Conservation (phyloP, 768 basidiomycete species). For the Leccinellum rugosiceps region DNA sequence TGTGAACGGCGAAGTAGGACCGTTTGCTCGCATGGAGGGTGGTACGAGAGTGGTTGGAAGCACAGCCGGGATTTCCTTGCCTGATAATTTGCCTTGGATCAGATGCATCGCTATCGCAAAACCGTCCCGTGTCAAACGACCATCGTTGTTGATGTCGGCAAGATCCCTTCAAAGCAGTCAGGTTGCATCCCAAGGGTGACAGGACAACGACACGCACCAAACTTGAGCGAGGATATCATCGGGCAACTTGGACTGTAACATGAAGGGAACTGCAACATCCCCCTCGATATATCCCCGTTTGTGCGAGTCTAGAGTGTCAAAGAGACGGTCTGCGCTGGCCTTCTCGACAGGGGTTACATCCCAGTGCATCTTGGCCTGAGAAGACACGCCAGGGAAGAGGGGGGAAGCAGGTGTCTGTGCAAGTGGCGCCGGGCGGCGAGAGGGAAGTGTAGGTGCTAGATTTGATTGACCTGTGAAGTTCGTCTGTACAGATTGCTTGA, state of each 20-base stretch:
- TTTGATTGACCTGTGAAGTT: slow-evolving; percentile 42
- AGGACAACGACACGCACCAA: slow-evolving; percentile 56
- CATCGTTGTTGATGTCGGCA: slow-evolving; percentile 84
- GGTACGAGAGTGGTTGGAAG: slow-evolving; percentile 78
- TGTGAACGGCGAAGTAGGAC: slow-evolving; percentile 37
- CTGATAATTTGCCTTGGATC: slow-evolving; percentile 81
- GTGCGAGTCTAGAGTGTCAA: slow-evolving; percentile 74
- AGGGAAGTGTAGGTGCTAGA: slow-evolving; percentile 20
- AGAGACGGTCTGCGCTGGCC: slow-evolving; percentile 69
- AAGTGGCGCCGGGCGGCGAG: slow-evolving; percentile 19
- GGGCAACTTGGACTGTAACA: slow-evolving; percentile 83
- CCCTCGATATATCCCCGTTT: slow-evolving; percentile 84
- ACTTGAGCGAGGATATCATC: slow-evolving; percentile 84
- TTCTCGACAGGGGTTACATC: slow-evolving; percentile 84
- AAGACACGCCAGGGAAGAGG: slow-evolving; percentile 27
- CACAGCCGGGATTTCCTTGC: slow-evolving; percentile 68
- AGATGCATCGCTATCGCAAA: slow-evolving; percentile 96
- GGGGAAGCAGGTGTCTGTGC: slow-evolving; percentile 24
- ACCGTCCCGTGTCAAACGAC: slow-evolving; percentile 81
- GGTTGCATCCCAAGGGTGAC: not conserved
- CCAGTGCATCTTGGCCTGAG: slow-evolving; percentile 50
- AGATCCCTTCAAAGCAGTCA: slow-evolving; percentile 68
- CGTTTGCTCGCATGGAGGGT: slow-evolving; percentile 63
- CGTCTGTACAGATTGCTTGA: slow-evolving; percentile 63
- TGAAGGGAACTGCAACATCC: slow-evolving; percentile 92